A percentile compares a stretch with the other conserved stretches of the same genome.
phyloP scores from a whole-genome alignment of 208 protist species.

The Phytomonas serpens region DNA sequence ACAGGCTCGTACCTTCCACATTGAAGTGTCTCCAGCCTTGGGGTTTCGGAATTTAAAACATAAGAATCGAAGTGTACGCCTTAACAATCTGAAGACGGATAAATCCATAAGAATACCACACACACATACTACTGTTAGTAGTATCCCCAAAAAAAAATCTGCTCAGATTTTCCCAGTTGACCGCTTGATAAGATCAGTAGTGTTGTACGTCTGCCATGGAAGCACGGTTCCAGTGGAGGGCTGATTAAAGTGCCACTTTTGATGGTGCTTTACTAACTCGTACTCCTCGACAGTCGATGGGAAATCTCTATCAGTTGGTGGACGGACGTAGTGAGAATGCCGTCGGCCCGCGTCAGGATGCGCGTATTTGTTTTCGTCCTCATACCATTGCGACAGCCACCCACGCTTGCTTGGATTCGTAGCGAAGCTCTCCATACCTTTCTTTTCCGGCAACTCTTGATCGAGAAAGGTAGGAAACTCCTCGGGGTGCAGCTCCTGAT shows the following conservation, averaged over 20 bases:
- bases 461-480: slow-evolving; percentile 77
- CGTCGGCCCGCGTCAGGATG: slow-evolving; percentile 74
- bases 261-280: slow-evolving; percentile 87
- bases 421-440: slow-evolving; percentile 68
- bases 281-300: slow-evolving; percentile 83
- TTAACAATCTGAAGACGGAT: too few species aligned
- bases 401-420: slow-evolving; percentile 68
- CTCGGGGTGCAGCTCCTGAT: slow-evolving; percentile 83
- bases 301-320: slow-evolving; percentile 74
- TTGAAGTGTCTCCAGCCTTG: too few species aligned
- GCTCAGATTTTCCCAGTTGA: slow-evolving; percentile 27
- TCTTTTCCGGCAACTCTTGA: slow-evolving; percentile 73
- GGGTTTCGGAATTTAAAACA: too few species aligned
- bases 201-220: slow-evolving; percentile 78
- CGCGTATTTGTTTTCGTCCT: slow-evolving; percentile 81
- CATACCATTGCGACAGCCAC: slow-evolving; percentile 84
- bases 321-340: slow-evolving; percentile 70
- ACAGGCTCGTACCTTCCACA: too few species aligned
- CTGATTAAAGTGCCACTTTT: slow-evolving; percentile 90
- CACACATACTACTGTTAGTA: not conserved
- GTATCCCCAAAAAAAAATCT: not conserved
- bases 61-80: too few species aligned
- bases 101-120: not conserved
- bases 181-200: slow-evolving; percentile 54
- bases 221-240: slow-evolving; percentile 79